Evolutionary conservation across 139 green algal species (phyloP).

Genomic region (Chlorella sp.): DNA sequence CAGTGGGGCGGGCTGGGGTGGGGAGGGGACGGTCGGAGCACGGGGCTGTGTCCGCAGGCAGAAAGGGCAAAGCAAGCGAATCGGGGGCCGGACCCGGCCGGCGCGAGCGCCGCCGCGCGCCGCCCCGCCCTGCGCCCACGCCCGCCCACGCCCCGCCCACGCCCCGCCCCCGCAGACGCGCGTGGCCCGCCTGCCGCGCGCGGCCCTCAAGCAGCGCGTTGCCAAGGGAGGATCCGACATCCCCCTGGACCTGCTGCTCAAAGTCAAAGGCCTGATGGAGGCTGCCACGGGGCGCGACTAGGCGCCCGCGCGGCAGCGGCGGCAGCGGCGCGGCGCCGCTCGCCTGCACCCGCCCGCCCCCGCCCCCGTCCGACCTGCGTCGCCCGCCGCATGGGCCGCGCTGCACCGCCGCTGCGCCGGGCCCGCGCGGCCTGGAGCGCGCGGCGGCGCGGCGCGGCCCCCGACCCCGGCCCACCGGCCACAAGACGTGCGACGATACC

Average conservation of each 20-base stretch:
- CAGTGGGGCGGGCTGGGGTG: too few relatives aligned
- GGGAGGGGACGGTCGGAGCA: too few relatives aligned
- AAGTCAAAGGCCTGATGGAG: slow-evolving; percentile 28
- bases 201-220: slow-evolving; percentile 7
- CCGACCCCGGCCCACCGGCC: too few relatives aligned
- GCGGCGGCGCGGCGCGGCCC: not conserved
- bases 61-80: too few relatives aligned
- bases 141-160: not conserved
- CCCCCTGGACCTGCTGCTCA: slow-evolving; percentile 16
- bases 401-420: not conserved
- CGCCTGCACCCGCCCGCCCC: not conserved
- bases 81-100: too few relatives aligned
- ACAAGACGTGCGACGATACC: too few relatives aligned
- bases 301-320: too few relatives aligned
- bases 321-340: not conserved
- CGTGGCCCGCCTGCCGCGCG: slow-evolving; percentile 23
- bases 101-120: too few relatives aligned
- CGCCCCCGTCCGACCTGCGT: not conserved
- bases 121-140: too few relatives aligned
- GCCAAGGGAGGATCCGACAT: slow-evolving; percentile 17
- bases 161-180: not conserved
- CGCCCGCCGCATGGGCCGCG: not conserved
- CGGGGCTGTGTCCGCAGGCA: too few relatives aligned
- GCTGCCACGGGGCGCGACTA: not conserved
- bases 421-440: not conserved